These are phyloP conservation scores for Rubroboletus satanas DNA, from an alignment of 768 basidiomycete species.

Conservation along the genomic window DNA sequence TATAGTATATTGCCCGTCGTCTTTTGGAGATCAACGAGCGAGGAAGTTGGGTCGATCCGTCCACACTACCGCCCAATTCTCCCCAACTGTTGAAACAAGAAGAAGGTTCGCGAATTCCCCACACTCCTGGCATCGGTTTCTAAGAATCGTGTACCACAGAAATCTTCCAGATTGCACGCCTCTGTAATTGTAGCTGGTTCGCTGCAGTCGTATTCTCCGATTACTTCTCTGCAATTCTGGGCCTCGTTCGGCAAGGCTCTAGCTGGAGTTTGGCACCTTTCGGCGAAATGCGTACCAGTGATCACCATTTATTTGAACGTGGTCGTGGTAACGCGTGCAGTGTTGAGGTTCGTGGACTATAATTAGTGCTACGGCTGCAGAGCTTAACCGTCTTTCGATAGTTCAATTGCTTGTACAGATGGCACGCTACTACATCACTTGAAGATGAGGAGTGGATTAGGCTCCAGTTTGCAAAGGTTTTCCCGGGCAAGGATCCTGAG, in stretches of 20 bases:
- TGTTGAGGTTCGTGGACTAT: conserved; percentile 55
- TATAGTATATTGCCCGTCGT: conserved; percentile 73
- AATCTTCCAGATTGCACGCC: conserved; percentile 77
- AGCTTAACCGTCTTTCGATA: conserved; percentile 25
- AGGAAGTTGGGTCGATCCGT: conserved; percentile 56
- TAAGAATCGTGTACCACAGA: conserved; percentile 38
- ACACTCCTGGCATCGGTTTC: background rate
- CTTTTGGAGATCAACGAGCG: conserved; percentile 80
- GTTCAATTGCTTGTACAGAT: conserved; percentile 83
- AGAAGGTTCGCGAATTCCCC: conserved; percentile 34
- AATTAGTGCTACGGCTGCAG: background rate
- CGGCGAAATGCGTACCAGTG: conserved; percentile 58
- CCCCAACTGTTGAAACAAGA: conserved; percentile 50
- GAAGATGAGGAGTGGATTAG: conserved; percentile 71
- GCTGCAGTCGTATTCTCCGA: conserved; percentile 75
- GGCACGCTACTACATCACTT: conserved; percentile 78
- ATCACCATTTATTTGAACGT: conserved; percentile 69
- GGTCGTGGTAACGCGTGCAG: conserved; percentile 80
- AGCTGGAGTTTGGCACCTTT: conserved; percentile 79
- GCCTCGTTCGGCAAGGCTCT: conserved; percentile 70
- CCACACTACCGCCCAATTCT: conserved; percentile 33
- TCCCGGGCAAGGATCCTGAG: conserved; percentile 50
- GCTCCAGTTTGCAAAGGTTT: conserved; percentile 46
- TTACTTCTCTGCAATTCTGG: conserved; percentile 77
- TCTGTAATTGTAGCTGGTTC: conserved; percentile 81